phyloP scores from a whole-genome alignment of 2,329 filamentous ascomycete species.

The Alternaria ventricosa region DNA sequence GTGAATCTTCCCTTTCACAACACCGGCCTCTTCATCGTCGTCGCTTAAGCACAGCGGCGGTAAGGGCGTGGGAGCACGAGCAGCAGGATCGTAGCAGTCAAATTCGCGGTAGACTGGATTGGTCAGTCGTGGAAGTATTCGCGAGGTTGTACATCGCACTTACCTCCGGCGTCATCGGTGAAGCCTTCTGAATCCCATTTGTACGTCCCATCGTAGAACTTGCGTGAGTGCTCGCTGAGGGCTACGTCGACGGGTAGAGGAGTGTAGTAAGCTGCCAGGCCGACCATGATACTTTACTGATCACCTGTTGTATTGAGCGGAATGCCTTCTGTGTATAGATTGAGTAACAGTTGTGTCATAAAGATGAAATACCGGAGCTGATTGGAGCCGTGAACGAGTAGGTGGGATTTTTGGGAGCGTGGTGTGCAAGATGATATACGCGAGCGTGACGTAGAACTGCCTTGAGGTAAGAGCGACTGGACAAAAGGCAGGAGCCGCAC shows the following conservation, averaged over 20 bases:
- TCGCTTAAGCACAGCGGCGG: conserved; percentile 21
- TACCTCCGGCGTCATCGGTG: conserved; percentile 32
- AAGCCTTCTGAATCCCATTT: conserved; percentile 33
- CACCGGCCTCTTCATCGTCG: not conserved
- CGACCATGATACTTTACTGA: not conserved
- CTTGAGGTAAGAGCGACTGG: not conserved
- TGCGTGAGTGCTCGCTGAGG: conserved; percentile 31
- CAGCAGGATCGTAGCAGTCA: conserved; percentile 24
- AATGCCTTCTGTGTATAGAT: not conserved
- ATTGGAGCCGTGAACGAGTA: not conserved
- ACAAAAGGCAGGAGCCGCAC: not conserved
- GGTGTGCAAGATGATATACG: not conserved
- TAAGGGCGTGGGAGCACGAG: conserved; percentile 28
- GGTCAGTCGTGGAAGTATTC: not conserved
- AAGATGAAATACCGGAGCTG: not conserved
- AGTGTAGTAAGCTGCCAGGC: not conserved
- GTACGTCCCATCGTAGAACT: conserved; percentile 42
- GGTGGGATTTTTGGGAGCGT: not conserved
- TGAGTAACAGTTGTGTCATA: not conserved
- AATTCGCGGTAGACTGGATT: conserved; percentile 21
- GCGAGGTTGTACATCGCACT: not conserved
- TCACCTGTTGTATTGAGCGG: not conserved
- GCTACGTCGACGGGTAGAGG: not conserved
- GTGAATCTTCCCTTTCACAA: not conserved
- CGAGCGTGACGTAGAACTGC: not conserved